Evolutionary conservation across 78 protist genomes (phyloP), one percentile per base, ranked within the genome.

Genomic region (Speleostelium caveatum): DNA sequence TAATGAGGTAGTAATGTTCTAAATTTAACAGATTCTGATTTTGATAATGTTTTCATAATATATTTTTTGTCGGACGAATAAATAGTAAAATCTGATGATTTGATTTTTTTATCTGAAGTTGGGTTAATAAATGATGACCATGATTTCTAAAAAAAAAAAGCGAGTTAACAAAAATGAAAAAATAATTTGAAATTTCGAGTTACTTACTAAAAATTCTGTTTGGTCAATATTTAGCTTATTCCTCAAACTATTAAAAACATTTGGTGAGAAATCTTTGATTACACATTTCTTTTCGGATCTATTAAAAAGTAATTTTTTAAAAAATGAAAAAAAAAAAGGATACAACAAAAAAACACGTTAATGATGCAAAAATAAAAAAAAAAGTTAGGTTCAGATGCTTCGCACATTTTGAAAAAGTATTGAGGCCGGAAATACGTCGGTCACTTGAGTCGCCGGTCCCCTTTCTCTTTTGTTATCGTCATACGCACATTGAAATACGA

Each of bases 191-290:
- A n/a, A n/a, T n/a, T n/a, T n/a, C n/a, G n/a, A n/a, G n/a, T n/a
- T n/a, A 26, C 32, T 45, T 68, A 10, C 22, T 22, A 79, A 30
- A 22, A 79, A 79, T 39, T 51, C 72, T 1, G 89, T 68, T 68
- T 36, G 77, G 32, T 68, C 65, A 56, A 79, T 79, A 55, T 71
- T 60, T 41, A 68, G 36, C 56, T 76, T 53, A 68, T 55, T 67
- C 58, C 89, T 65, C 38, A 79, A 68, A 55, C 42, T 55, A 30
- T 67, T 32, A 39, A 79, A 79, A 30, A 79, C 89, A 79, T 79
- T 79, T 79, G 89, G 89, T 24, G 89, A 35, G 45, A 79, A 79
- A 56, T 79, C 89, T 55, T 79, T 79, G 16, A 79, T 79, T n/a
- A 39, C 22, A 26, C 77, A 32, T 58, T 65, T 65, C 42, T 79